phyloP scores from a whole-genome alignment of 2,329 filamentous ascomycete species.

The Anthostomella pinea region DNA sequence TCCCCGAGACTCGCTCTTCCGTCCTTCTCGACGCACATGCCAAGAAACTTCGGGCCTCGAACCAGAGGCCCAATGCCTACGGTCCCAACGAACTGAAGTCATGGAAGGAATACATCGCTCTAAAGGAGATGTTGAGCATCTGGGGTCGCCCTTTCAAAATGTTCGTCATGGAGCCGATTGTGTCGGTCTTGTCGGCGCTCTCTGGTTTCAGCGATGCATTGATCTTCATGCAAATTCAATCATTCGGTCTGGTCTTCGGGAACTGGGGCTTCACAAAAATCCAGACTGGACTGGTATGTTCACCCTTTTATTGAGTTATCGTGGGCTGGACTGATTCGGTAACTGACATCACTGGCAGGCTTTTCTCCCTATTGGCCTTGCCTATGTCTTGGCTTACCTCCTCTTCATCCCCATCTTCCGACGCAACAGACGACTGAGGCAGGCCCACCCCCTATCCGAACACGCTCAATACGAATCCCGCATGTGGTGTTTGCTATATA shows the following conservation, averaged over 20 bases:
- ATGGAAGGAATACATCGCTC: slow-evolving; percentile 34
- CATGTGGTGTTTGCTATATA: slow-evolving; percentile 58
- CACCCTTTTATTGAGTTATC: neutral
- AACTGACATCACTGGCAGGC: slow-evolving; percentile 19
- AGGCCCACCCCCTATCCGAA: slow-evolving; percentile 42
- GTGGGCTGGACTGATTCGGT: too few species aligned
- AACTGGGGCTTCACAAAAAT: slow-evolving; percentile 54
- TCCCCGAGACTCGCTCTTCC: slow-evolving; percentile 58
- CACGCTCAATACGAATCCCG: slow-evolving; percentile 61
- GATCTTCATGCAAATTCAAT: slow-evolving; percentile 66
- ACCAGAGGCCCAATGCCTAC: slow-evolving; percentile 40
- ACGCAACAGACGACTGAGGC: slow-evolving; percentile 38
- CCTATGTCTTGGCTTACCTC: slow-evolving; percentile 58
- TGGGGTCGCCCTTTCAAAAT: slow-evolving; percentile 62
- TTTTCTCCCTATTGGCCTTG: slow-evolving; percentile 46
- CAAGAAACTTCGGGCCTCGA: slow-evolving; percentile 48
- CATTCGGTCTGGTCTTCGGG: slow-evolving; percentile 56
- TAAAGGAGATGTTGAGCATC: slow-evolving; percentile 43
- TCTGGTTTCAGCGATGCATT: slow-evolving; percentile 62
- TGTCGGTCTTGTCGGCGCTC: slow-evolving; percentile 55
- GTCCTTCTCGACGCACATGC: slow-evolving; percentile 58
- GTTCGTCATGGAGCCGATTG: slow-evolving; percentile 61
- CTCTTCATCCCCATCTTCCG: slow-evolving; percentile 52
- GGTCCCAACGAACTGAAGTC: slow-evolving; percentile 47
- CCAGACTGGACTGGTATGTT: slow-evolving; percentile 27